These are phyloP conservation scores for Psilocybe tampanensis DNA, from an alignment of 768 basidiomycete genomes.

Conservation along the genomic window DNA sequence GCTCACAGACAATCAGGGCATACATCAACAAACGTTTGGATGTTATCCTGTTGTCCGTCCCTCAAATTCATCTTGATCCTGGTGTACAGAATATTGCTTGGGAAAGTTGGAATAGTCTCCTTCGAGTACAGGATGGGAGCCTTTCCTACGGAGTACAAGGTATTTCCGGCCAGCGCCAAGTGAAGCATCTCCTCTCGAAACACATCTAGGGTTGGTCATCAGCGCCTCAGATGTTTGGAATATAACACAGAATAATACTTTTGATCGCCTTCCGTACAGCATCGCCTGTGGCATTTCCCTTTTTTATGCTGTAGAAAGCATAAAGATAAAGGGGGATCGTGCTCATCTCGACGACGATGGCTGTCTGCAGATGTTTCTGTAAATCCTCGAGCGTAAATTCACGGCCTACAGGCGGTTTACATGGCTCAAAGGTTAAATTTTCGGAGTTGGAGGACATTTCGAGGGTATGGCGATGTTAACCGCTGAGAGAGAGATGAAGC, in stretches of 20 bases:
- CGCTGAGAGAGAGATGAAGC: no score
- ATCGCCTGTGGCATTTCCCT: not conserved
- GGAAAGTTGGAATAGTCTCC: not conserved
- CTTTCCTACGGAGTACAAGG: not conserved
- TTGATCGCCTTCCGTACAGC: not conserved
- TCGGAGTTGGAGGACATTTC: not conserved
- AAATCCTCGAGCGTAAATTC: not conserved
- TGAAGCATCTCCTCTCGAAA: conserved; percentile 7
- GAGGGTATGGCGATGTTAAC: not conserved
- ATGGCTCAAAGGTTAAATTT: not conserved
- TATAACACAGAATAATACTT: not conserved
- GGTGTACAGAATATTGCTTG: not conserved
- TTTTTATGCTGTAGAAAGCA: conserved; percentile 6
- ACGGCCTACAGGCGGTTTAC: not conserved
- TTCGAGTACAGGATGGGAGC: conserved; percentile 1
- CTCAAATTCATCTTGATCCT: not conserved
- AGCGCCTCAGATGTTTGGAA: not conserved
- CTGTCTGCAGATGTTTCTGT: conserved; percentile 3
- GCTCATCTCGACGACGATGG: conserved; percentile 6
- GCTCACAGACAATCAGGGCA: not conserved
- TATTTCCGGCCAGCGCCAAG: conserved; percentile 2
- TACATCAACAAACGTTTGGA: conserved; percentile 1
- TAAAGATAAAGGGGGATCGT: conserved; percentile 7
- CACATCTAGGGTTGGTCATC: not conserved
- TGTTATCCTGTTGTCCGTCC: not conserved